A percentile compares a stretch with the other conserved stretches of the same genome.
Evolutionary conservation across 2,329 filamentous ascomycete genomes (phyloP).

Genomic region (Fusarium temperatum): DNA sequence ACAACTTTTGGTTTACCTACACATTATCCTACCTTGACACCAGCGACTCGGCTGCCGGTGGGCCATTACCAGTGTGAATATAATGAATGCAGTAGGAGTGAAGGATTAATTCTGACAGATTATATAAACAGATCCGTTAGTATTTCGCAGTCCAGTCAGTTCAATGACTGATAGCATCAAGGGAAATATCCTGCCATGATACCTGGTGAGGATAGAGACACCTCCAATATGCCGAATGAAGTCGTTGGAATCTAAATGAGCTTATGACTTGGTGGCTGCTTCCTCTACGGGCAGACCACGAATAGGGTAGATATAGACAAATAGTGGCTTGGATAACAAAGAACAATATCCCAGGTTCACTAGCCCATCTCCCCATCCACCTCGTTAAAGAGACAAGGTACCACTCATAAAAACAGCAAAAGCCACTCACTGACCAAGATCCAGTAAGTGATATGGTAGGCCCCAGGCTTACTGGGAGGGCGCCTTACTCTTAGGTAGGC

Average conservation of each 20-base stretch:
- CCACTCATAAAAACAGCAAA: neutral
- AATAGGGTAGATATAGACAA: too few relatives aligned
- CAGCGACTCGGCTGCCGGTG: neutral
- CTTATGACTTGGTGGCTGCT: too few relatives aligned
- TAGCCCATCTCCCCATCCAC: too few relatives aligned
- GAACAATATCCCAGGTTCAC: too few relatives aligned
- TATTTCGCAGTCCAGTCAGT: rapidly evolving
- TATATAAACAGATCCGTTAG: rapidly evolving
- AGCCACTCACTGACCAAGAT: rapidly evolving
- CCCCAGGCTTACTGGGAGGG: neutral
- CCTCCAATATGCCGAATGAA: neutral
- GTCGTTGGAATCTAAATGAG: neutral
- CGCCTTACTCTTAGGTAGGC: neutral
- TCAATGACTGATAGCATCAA: neutral
- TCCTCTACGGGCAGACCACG: too few relatives aligned
- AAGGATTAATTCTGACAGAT: neutral
- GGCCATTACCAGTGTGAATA: neutral
- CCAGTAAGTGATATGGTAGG: rapidly evolving
- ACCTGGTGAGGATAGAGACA: neutral
- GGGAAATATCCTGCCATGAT: neutral
- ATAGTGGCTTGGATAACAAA: too few relatives aligned
- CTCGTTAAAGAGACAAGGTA: neutral
- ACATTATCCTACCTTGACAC: neutral
- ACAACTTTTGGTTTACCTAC: neutral
- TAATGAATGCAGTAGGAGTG: neutral